phyloP scores from a whole-genome alignment of 176 grass and related monocot species.

The Zea mays region Zm-B73-REFERENCE-NAM-5.0 NC_050100.1:51232001-51232500 shows the following conservation, averaged over 20 bases:
- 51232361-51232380: conserved; percentile 24
- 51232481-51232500: not conserved
- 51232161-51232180: not conserved
- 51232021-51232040: not conserved
- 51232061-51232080: not conserved
- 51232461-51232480: not conserved
- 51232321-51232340: no score
- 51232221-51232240: not conserved
- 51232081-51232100: not conserved
- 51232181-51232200: not conserved
- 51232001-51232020: not conserved
- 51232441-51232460: conserved; percentile 12
- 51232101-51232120: not conserved
- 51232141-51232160: not conserved
- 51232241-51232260: not conserved
- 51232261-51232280: not conserved
- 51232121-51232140: conserved; percentile 1
- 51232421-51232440: not conserved
- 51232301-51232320: no score
- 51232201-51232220: not conserved
- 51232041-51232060: not conserved
- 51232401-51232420: not conserved
- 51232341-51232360: conserved; percentile 19
- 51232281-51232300: not conserved
- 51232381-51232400: conserved; percentile 45